Conservation (phyloP, 306 rosid species). For the Astragalus glycyphyllos region DNA sequence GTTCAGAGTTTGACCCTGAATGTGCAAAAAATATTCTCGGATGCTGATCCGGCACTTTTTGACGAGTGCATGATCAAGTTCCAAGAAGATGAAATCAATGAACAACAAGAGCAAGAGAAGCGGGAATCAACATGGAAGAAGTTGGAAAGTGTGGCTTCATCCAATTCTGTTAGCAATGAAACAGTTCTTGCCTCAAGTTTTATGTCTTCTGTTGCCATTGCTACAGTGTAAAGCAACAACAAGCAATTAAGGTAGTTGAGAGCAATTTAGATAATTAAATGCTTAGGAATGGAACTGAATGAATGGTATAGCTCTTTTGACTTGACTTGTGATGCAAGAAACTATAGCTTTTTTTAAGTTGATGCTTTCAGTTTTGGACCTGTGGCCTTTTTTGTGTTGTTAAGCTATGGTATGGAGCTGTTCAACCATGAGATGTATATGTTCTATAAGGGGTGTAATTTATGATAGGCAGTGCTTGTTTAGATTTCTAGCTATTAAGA, state of each 20-base stretch:
- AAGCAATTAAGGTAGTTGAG: slow-evolving; percentile 36
- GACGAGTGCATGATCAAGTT: slow-evolving; percentile 58
- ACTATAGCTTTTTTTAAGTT: no score
- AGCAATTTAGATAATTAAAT: slow-evolving; percentile 15
- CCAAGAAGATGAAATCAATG: slow-evolving; percentile 61
- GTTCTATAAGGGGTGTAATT: slow-evolving; percentile 49
- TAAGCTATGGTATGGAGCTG: slow-evolving; percentile 28
- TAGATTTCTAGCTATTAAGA: slow-evolving; percentile 26
- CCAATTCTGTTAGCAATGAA: slow-evolving; percentile 55
- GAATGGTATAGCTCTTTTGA: not conserved
- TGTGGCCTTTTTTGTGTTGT: slow-evolving; percentile 24
- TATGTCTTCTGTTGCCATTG: slow-evolving; percentile 47
- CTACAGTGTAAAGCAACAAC: slow-evolving; percentile 40
- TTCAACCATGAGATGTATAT: slow-evolving; percentile 44
- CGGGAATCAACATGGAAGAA: slow-evolving; percentile 63
- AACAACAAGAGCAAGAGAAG: slow-evolving; percentile 54
- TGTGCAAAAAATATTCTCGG: slow-evolving; percentile 66
- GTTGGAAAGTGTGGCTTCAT: slow-evolving; percentile 60
- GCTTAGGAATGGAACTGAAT: slow-evolving; percentile 29
- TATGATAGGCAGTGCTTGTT: slow-evolving; percentile 38
- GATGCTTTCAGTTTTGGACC: slow-evolving; percentile 15
- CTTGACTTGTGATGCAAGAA: no score
- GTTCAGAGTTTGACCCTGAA: slow-evolving; percentile 72
- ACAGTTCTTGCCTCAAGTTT: slow-evolving; percentile 54
- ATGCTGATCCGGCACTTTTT: slow-evolving; percentile 58